Evolutionary conservation across 257 asterid species (phyloP).

Genomic region (Capsicum baccatum): DNA sequence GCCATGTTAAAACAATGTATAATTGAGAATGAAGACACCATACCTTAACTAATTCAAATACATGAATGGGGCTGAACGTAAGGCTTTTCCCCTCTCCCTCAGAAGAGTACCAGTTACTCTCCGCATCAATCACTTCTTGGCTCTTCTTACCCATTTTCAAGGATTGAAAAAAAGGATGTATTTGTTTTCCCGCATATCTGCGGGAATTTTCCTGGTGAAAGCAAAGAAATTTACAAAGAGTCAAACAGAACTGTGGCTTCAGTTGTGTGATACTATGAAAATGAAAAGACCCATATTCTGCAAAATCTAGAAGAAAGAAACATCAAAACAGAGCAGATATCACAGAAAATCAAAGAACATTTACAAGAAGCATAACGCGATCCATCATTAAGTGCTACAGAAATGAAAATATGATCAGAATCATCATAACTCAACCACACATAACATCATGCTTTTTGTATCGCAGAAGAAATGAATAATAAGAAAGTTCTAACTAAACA

Average conservation of each 20-base stretch:
- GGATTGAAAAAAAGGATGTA: slow-evolving; percentile 88
- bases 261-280: slow-evolving; percentile 5
- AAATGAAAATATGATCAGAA: slow-evolving; percentile 23
- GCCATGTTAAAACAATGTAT: slow-evolving; percentile 23
- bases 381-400: slow-evolving; percentile 18
- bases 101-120: slow-evolving; percentile 40
- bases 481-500: slow-evolving; percentile 10
- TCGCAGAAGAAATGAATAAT: neutral
- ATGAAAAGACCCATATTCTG: slow-evolving; percentile 23
- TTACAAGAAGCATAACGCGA: slow-evolving; percentile 18
- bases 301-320: slow-evolving; percentile 18
- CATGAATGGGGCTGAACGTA: slow-evolving; percentile 74
- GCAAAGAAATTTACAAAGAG: slow-evolving; percentile 26
- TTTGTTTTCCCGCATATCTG: slow-evolving; percentile 79
- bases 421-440: slow-evolving; percentile 19
- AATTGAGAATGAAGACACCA: slow-evolving; percentile 27
- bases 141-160: slow-evolving; percentile 63
- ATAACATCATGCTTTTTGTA: neutral
- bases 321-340: slow-evolving; percentile 2
- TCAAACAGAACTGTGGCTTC: slow-evolving; percentile 19
- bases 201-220: slow-evolving; percentile 78
- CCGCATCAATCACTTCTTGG: slow-evolving; percentile 60
- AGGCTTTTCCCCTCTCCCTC: slow-evolving; percentile 62
- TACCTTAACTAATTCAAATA: slow-evolving; percentile 76
- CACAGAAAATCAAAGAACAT: slow-evolving; percentile 14